phyloP scores from a whole-genome alignment of 108 stramenopile genomes.

The Schizochytrium sp. region DNA sequence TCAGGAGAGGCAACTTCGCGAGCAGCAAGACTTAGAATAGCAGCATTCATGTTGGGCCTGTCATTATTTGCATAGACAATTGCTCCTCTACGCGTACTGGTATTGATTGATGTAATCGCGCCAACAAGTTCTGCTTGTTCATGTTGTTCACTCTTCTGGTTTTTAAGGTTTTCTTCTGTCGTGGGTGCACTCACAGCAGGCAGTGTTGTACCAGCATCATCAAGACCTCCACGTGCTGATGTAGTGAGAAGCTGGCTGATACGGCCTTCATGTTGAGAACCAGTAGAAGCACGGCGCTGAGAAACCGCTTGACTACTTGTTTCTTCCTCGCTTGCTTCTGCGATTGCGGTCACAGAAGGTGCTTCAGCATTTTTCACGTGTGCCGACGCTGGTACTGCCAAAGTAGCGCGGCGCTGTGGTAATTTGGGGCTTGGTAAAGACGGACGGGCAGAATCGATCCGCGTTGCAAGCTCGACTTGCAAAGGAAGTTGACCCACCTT shows the following conservation, averaged over 20 bases:
- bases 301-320: neutral
- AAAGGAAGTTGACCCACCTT: neutral
- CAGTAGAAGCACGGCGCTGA: neutral
- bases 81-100: neutral
- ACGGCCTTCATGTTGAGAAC: too few species aligned
- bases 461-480: neutral
- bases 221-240: too few species aligned
- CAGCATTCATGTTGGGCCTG: neutral
- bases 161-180: too few species aligned
- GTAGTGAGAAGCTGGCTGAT: too few species aligned
- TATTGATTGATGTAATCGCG: neutral
- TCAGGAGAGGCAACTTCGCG: neutral
- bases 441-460: neutral
- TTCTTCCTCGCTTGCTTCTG: neutral
- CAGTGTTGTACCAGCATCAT: too few species aligned
- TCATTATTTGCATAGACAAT: too few species aligned
- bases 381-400: neutral
- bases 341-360: neutral
- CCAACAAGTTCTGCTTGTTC: too few species aligned
- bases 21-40: too few species aligned
- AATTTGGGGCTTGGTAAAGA: neutral
- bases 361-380: neutral
- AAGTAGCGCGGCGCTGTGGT: conserved; percentile 12
- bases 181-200: too few species aligned
- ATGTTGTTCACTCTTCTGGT: too few species aligned